Evolutionary conservation across 1,139 yeast species (phyloP), one percentile per base, ranked within the genome.

Genomic region (Suhomyces ambrosiae): DNA sequence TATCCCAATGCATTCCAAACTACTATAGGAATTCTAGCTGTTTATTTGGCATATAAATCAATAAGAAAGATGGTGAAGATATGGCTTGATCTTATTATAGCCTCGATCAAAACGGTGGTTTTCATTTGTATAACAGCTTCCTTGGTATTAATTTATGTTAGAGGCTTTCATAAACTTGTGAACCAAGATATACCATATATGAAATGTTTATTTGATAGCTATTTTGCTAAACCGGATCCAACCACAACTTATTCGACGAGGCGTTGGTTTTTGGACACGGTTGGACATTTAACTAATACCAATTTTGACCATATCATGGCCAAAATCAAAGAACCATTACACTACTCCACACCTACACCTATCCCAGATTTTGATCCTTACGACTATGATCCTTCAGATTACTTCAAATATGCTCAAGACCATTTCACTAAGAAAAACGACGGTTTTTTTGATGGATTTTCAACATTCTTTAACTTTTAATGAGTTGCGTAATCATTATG

Each of bases 1-100:
- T 63, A 52, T 40, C 71, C 70, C n/a, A 55, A 55, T 14, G 45
- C 48, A 7, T 54, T 67, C 14, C 43, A 52, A 17, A 34, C 49
- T 4, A 33, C 56, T 2, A 30, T 60, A 26, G 31, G 49, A n/a
- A 15, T 56, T 5, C 29, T 61, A 10, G 48, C 47, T 2, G 40
- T 50, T 3, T 66, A 65, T 38, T 14, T 60, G 9, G 33, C 48
- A 7, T 65, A 61, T 47, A 49, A 44, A 33, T 27, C 58, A 23
- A 31, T 54, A 12, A 33, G 52, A 6, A 41, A 54, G 29, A 37
- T 63, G 16, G 14, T 63, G 4, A 46, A 44, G 37, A 45, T 63
- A 41, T 65, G 71, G 70, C 28, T 60, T 26, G 41, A 49, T 8
- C 44, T 63, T 30, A 35, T 62, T 8, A 39, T 58, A 18, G 38